Percentiles rank a stretch among this genome's conserved stretches.
phyloP scores from a whole-genome alignment of 2,329 filamentous ascomycete genomes.

The Epichloe glyceriae region DNA sequence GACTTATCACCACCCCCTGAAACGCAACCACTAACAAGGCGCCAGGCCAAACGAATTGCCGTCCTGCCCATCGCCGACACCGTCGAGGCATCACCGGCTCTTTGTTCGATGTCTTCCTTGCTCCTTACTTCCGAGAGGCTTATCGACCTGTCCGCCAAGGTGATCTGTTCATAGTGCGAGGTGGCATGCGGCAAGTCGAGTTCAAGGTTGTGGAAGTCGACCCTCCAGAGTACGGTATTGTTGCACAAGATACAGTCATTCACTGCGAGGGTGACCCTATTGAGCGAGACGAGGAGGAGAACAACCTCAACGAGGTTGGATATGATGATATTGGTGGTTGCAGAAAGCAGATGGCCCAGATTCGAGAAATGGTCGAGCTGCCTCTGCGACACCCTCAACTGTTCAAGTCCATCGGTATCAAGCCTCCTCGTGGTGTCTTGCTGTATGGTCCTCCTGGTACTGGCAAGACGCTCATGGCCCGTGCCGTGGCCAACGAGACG shows the following conservation, averaged over 20 bases:
- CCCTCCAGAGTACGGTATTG: slow-evolving; percentile 95
- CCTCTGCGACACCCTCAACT: slow-evolving; percentile 93
- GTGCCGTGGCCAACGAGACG: slow-evolving; percentile 96
- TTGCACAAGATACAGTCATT: slow-evolving; percentile 96
- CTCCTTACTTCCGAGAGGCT: slow-evolving; percentile 97
- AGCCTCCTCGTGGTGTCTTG: slow-evolving; percentile 94
- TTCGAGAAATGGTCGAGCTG: slow-evolving; percentile 95
- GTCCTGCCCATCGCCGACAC: slow-evolving; percentile 97
- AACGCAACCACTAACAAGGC: slow-evolving; percentile 6
- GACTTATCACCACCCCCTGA: too few relatives aligned
- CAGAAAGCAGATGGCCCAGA: slow-evolving; percentile 99
- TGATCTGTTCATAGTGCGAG: slow-evolving; percentile 92
- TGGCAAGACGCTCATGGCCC: slow-evolving; percentile 98
- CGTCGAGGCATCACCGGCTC: slow-evolving; percentile 92
- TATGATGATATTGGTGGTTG: slow-evolving; percentile 99
- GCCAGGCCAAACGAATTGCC: slow-evolving; percentile 91
- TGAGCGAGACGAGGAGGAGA: slow-evolving; percentile 97
- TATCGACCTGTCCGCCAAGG: slow-evolving; percentile 96
- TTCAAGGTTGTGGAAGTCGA: slow-evolving; percentile 99
- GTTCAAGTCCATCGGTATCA: slow-evolving; percentile 99
- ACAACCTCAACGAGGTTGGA: slow-evolving; percentile 96
- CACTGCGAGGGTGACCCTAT: slow-evolving; percentile 84
- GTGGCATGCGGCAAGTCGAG: slow-evolving; percentile 97
- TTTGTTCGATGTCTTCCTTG: slow-evolving; percentile 97
- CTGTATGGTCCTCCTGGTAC: slow-evolving; percentile 96